Conservation (phyloP, 768 basidiomycete genomes). For the Podaxis mareebaensis region DNA sequence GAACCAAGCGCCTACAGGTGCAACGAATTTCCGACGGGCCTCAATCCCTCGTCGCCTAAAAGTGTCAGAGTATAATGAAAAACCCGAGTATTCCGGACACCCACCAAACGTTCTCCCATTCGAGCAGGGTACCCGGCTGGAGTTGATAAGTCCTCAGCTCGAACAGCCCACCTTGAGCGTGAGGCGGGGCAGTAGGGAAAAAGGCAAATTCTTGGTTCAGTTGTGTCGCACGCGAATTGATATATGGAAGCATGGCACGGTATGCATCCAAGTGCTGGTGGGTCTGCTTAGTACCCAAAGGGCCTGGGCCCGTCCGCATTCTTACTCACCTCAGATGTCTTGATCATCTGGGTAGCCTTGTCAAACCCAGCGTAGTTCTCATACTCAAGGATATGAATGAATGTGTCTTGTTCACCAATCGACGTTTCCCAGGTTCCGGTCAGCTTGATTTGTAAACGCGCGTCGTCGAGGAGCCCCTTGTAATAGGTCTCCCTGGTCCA, state of each 20-base stretch:
- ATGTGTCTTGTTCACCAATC: constrained; percentile 88
- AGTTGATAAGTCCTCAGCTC: constrained; percentile 90
- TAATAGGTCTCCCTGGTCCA: constrained; percentile 77
- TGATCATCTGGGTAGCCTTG: constrained; percentile 64
- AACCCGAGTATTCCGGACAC: constrained; percentile 22
- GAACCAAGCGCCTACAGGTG: constrained; percentile 91
- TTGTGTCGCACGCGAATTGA: constrained; percentile 73
- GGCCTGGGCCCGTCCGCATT: background rate
- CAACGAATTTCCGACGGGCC: constrained; percentile 84
- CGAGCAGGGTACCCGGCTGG: constrained; percentile 85
- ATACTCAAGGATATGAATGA: constrained; percentile 83
- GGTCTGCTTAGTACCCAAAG: constrained; percentile 7
- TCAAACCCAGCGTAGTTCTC: constrained; percentile 93
- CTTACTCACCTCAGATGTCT: constrained; percentile 59
- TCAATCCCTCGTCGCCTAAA: constrained; percentile 90
- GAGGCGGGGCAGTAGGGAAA: constrained; percentile 88
- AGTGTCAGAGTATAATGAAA: constrained; percentile 1
- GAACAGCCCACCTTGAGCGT: constrained; percentile 86
- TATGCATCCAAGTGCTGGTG: constrained; percentile 66
- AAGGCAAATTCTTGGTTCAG: constrained; percentile 95
- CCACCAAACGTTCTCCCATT: constrained; percentile 95
- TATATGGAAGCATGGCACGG: constrained; percentile 72
- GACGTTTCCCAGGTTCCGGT: constrained; percentile 93
- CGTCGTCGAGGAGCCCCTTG: constrained; percentile 71
- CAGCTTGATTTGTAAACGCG: constrained; percentile 78